Evolutionary conservation across 805 yeast species (phyloP), one percentile per base, ranked within the genome.

Genomic region (Saccharomycopsis capsularis): DNA sequence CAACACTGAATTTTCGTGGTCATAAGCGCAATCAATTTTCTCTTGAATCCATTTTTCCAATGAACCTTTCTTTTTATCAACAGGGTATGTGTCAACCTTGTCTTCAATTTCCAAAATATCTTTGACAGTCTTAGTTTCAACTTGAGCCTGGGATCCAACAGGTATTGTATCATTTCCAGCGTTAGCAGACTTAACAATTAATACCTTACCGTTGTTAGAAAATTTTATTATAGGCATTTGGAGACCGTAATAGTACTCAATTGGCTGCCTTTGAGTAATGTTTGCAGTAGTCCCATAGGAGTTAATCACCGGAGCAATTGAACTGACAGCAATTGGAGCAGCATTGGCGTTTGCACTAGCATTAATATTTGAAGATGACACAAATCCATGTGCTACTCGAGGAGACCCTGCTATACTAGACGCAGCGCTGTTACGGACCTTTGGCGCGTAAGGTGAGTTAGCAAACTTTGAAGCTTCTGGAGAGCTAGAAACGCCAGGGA

Each of bases 181-280:
- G 29, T 24, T 21, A 35, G 37, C 39, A 15, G 42, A 36, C 3
- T 45, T 35, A 16, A 52, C 52, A 13, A 48, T 15, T 21, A 46
- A 27, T 6, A 46, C 32, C 7, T 46, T 36, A 9, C 55, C 55
- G 16, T 40, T 41, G 7, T 25, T n/a, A 18, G 45, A 19, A 24
- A 52, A 52, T 27, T 35, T 34, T 15, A 50, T n/a, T 16, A 48
- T 24, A 3, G 55, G 55, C 18, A 52, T 52, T 32, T 52, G 55
- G 13, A 52, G 34, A 1, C 37, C 22, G 6, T 24, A 18, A 34
- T 48, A 48, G 37, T 34, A 24, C 16, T 52, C 55, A n/a, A 49
- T 39, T 24, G 50, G 48, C 18, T 41, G 32, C 38, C 50, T 35
- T 9, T 37, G 37, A 3, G 44, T 27, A 13, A 29, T 13, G n/a